A percentile compares a stretch with the other conserved stretches of the same genome.
These are phyloP conservation scores for Apophysomyces sp. DNA, from an alignment of 371 early-diverging fungal genomes.

Conservation along the genomic window DNA sequence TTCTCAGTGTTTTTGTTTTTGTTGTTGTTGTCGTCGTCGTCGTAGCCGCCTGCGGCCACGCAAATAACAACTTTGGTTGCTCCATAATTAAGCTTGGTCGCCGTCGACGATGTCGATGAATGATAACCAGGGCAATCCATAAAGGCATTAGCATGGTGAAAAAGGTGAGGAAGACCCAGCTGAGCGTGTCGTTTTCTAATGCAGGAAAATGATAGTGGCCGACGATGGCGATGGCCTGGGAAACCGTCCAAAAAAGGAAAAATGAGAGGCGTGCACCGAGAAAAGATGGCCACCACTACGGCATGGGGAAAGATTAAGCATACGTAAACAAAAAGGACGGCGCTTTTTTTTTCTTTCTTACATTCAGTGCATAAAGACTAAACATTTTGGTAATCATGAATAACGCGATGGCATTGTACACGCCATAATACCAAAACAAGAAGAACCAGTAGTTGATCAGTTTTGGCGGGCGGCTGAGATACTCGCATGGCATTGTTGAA, in stretches of 20 bases:
- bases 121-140: constrained; percentile 59
- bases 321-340: background rate
- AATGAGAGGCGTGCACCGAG: constrained; percentile 62
- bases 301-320: background rate
- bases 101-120: constrained; percentile 40
- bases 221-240: constrained; percentile 55
- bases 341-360: constrained; percentile 12
- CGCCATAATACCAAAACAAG: constrained; percentile 73
- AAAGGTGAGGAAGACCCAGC: constrained; percentile 72
- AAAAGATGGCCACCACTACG: constrained; percentile 68
- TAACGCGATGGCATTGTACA: constrained; percentile 70
- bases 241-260: constrained; percentile 63
- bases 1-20: constrained; percentile 44
- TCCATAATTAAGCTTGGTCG: background rate
- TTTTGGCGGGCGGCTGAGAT: constrained; percentile 21
- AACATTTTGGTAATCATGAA: constrained; percentile 72
- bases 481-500: constrained; percentile 14
- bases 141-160: constrained; percentile 71
- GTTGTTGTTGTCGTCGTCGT: constrained; percentile 42
- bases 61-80: constrained; percentile 7
- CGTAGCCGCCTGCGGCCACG: constrained; percentile 27
- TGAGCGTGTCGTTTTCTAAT: constrained; percentile 51
- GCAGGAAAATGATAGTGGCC: constrained; percentile 46
- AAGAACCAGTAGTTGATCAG: constrained; percentile 76
- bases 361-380: constrained; percentile 70